A percentile compares a stretch with the other conserved stretches of the same genome.
Conservation (phyloP, 2,329 filamentous ascomycete species). For the Blumeriella jaapii region DNA sequence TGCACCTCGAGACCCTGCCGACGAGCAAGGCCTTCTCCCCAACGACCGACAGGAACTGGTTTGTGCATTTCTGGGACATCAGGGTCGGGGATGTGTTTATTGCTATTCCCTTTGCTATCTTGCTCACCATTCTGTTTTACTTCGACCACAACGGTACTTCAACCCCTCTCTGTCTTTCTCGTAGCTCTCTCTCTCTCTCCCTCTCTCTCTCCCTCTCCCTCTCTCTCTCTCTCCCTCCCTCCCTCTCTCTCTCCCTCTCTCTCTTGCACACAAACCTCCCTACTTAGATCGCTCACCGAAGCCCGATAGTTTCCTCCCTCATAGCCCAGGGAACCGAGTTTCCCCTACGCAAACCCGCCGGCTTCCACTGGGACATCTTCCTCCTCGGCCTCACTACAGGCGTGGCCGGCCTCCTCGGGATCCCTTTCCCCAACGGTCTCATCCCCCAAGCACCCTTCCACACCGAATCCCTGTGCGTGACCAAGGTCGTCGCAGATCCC, state of each 20-base stretch:
- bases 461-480: conserved; percentile 67
- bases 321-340: conserved; percentile 78
- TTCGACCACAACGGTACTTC: conserved; percentile 73
- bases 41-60: conserved; percentile 61
- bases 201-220: not conserved
- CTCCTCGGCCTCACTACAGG: conserved; percentile 69
- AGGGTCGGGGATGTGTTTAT: conserved; percentile 63
- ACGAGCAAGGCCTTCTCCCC: conserved; percentile 70
- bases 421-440: conserved; percentile 73
- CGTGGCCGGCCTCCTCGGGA: conserved; percentile 61
- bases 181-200: too few relatives aligned
- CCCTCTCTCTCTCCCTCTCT: not conserved
- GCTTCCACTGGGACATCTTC: conserved; percentile 76
- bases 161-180: too few relatives aligned
- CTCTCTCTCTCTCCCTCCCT: not conserved
- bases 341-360: conserved; percentile 67
- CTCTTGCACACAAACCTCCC: not conserved
- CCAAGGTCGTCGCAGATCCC: conserved; percentile 37
- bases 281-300: too few relatives aligned
- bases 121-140: conserved; percentile 78
- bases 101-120: conserved; percentile 74
- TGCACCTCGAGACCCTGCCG: conserved; percentile 60
- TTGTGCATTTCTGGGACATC: conserved; percentile 74
- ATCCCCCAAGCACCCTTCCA: conserved; percentile 80
- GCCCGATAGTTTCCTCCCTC: conserved; percentile 59